Base-by-base conservation (phyloP, 78 protist species). In the Trichosphaerium sp. region DNA sequence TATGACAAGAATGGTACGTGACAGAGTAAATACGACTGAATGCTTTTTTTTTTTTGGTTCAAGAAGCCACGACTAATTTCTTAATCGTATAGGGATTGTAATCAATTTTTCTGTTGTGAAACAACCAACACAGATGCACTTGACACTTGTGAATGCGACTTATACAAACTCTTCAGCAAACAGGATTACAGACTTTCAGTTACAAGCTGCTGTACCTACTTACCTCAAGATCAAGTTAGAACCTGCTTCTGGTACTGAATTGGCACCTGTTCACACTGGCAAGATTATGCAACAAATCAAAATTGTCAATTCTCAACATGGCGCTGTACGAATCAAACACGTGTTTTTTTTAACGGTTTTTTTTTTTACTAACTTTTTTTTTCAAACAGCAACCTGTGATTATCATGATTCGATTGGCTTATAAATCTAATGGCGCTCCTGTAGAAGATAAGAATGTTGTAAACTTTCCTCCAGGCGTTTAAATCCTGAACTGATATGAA, bases 141-240 rank as follows among this genome's bases (percentile, higher is more conserved):
- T 77, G 18, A 54, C 72, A 2, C 56, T 35, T 15, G 38, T 85
- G 62, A 68, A 65, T 41, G 66, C 67, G 31, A 47, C 69, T 1
- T 25, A 64, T 32, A 38, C 77, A 38, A 79, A 80, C 58, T 32
- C 74, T 39, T 26, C 29, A 35, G 41, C 78, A 10, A n/a, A 51
- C 35, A 71, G 87, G 23, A 43, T 85, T 18, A 55, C 83, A 1
- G 67, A 67, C 47, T 74, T 75, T 38, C 47, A 62, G 7, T 37
- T 85, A 26, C 63, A 85, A 68, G 90, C 85, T 21, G 90, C 90
- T 49, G 90, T 85, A 4, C 90, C 90, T 25, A 67, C 21, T 21
- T 47, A 21, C 32, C 21, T 47, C 32, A 47, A 47, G 21, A 21
- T 47, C 21, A 21, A 47, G 21, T n/a, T 47, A 21, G 21, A 21